Evolutionary conservation across 306 rosid genomes (phyloP), one percentile per base, ranked within the genome.

Genomic region (Rosa persica): DNA sequence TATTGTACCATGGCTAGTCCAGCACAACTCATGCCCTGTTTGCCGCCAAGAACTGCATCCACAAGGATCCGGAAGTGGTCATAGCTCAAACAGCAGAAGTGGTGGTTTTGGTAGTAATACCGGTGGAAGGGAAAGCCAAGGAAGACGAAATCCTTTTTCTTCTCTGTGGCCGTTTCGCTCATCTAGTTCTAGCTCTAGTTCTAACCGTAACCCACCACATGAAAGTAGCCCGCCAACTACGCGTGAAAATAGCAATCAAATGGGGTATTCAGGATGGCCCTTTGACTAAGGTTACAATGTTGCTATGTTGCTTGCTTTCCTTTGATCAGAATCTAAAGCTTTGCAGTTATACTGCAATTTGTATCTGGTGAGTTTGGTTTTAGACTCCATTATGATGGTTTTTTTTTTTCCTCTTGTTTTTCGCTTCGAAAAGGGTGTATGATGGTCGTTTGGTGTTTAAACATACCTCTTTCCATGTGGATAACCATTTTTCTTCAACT

Each of bases 21-120:
- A 89, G 81, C 92, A 89, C 83, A 89, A 92, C 83, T 79, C 91
- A 46, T 89, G 97, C 85, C 97, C 94, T 48, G 94, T 89, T 60
- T 92, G 97, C 79, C 93, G 94, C 72, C 93, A 89, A 77, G 97
- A 89, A 78, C 78, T 88, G 82, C 90, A 89, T 5, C 88, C 81
- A 0, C 89, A 87, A 46, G 89, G 87, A 80, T 78, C 66, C 25
- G 80, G 79, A 51, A 65, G 82, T 67, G 77, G 74, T 64, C 75
- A 22, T 0, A 76, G 78, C 70, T 60, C 86, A 74, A 85, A 66
- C 69, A 49, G 84, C 76, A 81, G 77, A 49, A 85, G 62, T 71
- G 83, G 80, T 71, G 72, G 68, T 73, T 54, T 16, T 40, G 54
- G 78, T 55, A 51, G 85, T 55, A 78, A 68, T 70, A 43, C 72